Conservation (phyloP, 2,329 filamentous ascomycete species). For the Furcasterigmium furcatum region DNA sequence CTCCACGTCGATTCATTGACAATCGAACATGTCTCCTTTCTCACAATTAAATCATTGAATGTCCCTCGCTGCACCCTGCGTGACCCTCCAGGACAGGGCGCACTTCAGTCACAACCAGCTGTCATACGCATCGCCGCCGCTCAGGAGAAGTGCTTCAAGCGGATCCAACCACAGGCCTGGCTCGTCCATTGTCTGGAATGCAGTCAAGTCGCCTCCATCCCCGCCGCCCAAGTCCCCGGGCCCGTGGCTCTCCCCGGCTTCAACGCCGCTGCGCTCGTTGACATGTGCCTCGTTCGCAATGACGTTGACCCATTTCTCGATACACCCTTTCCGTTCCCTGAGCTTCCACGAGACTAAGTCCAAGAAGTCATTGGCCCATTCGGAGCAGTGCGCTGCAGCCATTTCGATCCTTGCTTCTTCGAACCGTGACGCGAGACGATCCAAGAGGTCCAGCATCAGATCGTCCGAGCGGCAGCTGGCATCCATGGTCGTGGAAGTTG, state of each 20-base stretch:
- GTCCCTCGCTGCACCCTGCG: no score
- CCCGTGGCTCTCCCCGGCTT: not conserved
- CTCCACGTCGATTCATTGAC: no score
- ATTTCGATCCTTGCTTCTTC: slow-evolving; percentile 11
- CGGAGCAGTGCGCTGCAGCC: slow-evolving; percentile 9
- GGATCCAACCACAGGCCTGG: slow-evolving; percentile 7
- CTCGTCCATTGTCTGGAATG: slow-evolving; percentile 4
- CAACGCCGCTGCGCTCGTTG: slow-evolving; percentile 3
- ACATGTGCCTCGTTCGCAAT: slow-evolving; percentile 5
- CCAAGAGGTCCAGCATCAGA: slow-evolving; percentile 10
- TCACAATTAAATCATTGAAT: no score
- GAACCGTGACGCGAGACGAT: slow-evolving; percentile 8
- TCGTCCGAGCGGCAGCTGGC: slow-evolving; percentile 3
- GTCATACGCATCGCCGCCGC: slow-evolving; percentile 5
- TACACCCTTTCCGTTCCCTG: slow-evolving; percentile 7
- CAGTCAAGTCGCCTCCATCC: slow-evolving; percentile 2
- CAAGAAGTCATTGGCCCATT: slow-evolving; percentile 9
- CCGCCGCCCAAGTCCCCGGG: not conserved
- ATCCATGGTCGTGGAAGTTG: not conserved
- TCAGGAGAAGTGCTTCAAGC: slow-evolving; percentile 5
- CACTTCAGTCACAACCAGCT: slow-evolving; percentile 9
- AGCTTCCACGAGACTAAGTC: slow-evolving; percentile 9
- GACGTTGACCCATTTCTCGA: slow-evolving; percentile 7
- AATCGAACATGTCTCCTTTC: no score
- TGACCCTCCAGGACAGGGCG: no score